These are phyloP conservation scores for Termitomyces sp. DNA, from an alignment of 768 basidiomycete species.

Conservation along the genomic window DNA sequence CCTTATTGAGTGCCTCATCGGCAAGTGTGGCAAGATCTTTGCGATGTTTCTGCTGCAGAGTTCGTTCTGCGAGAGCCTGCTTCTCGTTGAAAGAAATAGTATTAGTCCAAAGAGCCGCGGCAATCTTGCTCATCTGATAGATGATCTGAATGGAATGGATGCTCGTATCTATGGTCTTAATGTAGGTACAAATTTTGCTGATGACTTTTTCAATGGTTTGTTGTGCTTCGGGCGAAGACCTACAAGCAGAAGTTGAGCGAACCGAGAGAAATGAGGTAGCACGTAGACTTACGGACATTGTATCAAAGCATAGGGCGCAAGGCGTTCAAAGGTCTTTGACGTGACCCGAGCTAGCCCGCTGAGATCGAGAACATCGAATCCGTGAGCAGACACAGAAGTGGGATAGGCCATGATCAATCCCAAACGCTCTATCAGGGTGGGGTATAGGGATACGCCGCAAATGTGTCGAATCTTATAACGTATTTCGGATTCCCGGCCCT, in stretches of 20 bases:
- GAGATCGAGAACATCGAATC: constrained; percentile 19
- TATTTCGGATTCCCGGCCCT: neutral
- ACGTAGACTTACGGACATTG: constrained; percentile 19
- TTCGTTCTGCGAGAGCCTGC: neutral
- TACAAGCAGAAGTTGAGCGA: neutral
- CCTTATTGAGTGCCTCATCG: constrained; percentile 20
- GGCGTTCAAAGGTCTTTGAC: constrained; percentile 30
- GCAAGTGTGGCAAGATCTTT: constrained; percentile 20
- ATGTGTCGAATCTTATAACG: neutral
- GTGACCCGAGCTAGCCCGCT: constrained; percentile 23
- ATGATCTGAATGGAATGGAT: constrained; percentile 12
- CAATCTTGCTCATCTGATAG: constrained; percentile 14
- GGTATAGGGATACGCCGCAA: neutral
- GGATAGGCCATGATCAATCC: constrained; percentile 2
- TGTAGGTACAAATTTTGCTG: constrained; percentile 11
- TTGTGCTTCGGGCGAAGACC: constrained; percentile 15
- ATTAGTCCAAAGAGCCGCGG: constrained; percentile 3
- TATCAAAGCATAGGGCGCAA: constrained; percentile 28
- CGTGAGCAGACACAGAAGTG: neutral
- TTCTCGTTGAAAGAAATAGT: neutral
- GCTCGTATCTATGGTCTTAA: constrained; percentile 15
- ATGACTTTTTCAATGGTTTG: constrained; percentile 10
- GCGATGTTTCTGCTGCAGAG: constrained; percentile 3
- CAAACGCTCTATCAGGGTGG: neutral
- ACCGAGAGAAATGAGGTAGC: neutral